Conservation (phyloP, 805 yeast genomes). For the Vanderwaltozyma verrucispora region DNA sequence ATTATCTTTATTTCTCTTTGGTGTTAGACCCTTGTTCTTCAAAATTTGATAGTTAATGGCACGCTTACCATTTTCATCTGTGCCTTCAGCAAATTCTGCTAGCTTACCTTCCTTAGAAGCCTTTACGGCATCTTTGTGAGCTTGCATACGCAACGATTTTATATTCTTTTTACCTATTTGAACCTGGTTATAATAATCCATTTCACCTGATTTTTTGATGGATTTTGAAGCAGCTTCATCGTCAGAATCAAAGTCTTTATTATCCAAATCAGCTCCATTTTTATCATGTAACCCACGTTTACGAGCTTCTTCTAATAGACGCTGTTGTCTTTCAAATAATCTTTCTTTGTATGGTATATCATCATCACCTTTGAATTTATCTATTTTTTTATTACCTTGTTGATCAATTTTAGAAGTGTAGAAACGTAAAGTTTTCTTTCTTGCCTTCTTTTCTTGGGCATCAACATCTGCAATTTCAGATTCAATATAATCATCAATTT, state of each 20-base stretch:
- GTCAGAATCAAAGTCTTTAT: conserved; percentile 37
- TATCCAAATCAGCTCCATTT: conserved; percentile 49
- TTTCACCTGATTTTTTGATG: conserved; percentile 38
- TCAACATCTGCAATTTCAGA: conserved; percentile 71
- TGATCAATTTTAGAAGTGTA: conserved; percentile 96
- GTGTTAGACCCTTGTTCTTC: conserved; percentile 94
- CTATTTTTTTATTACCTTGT: conserved; percentile 51
- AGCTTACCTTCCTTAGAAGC: conserved; percentile 83
- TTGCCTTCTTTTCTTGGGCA: conserved; percentile 70
- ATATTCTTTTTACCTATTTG: conserved; percentile 37
- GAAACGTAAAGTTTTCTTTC: conserved; percentile 79
- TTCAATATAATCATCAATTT: conserved; percentile 53
- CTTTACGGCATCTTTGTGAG: conserved; percentile 58
- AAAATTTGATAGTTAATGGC: conserved; percentile 90
- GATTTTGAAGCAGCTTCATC: conserved; percentile 36
- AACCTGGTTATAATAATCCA: conserved; percentile 49
- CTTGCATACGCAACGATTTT: conserved; percentile 45
- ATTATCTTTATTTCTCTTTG: conserved; percentile 84
- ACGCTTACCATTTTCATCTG: conserved; percentile 80
- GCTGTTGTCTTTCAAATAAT: conserved; percentile 78
- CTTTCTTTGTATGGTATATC: conserved; percentile 91
- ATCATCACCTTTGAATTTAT: conserved; percentile 65
- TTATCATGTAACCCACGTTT: conserved; percentile 58
- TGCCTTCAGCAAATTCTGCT: conserved; percentile 51
- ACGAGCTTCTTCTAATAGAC: conserved; percentile 80